These are phyloP conservation scores for Adansonia grandidieri DNA, from an alignment of 441 rosid genomes.

Conservation along the genomic window DNA sequence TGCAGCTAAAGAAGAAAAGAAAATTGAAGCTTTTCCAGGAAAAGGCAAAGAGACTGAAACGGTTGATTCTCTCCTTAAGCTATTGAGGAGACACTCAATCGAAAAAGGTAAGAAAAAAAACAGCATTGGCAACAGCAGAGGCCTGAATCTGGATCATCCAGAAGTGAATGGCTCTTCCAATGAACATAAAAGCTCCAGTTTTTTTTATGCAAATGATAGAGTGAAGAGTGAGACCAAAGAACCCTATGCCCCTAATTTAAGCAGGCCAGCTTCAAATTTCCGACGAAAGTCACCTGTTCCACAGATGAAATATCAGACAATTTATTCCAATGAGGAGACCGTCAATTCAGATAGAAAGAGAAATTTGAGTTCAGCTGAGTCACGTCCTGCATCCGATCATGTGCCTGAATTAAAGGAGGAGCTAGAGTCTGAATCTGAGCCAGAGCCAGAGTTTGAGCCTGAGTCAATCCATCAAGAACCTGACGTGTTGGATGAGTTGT, in stretches of 20 bases:
- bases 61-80: conserved; percentile 73
- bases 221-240: conserved; percentile 32
- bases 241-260: conserved; percentile 39
- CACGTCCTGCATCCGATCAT: conserved; percentile 35
- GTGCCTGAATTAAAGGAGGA: conserved; percentile 30
- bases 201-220: conserved; percentile 29
- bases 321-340: conserved; percentile 45
- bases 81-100: conserved; percentile 72
- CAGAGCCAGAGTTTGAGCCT: background rate
- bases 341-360: conserved; percentile 40
- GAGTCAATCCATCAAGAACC: conserved; percentile 35
- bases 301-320: conserved; percentile 50
- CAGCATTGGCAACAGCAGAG: conserved; percentile 36
- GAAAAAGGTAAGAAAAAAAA: conserved; percentile 60
- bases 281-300: conserved; percentile 66
- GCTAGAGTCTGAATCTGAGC: conserved; percentile 32
- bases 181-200: conserved; percentile 39
- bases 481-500: conserved; percentile 37
- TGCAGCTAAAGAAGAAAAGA: conserved; percentile 56
- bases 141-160: conserved; percentile 39
- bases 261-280: conserved; percentile 68
- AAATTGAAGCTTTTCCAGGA: conserved; percentile 49
- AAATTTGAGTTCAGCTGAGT: conserved; percentile 41
- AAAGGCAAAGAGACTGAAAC: conserved; percentile 62
- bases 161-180: conserved; percentile 36